Evolutionary conservation across 495 filamentous ascomycete species (phyloP), one percentile per base, ranked within the genome.

Genomic region (Staphylotrichum longicolle): DNA sequence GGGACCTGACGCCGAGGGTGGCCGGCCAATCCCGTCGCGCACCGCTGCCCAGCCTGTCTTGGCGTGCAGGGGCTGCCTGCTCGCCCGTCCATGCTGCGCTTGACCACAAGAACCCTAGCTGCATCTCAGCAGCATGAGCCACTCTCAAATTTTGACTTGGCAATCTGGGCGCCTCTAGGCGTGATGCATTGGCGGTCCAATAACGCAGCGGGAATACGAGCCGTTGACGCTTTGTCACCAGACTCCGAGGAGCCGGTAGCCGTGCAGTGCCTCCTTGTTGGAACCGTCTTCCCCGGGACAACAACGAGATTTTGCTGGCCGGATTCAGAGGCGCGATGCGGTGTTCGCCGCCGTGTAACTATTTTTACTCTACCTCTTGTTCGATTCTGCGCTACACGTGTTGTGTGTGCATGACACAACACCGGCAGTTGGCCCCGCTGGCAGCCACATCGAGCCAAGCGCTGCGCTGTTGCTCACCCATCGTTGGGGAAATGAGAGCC

Each of bases 271-370:
- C 8, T 30, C 44, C 14, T 44, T 20, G 10, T 3, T 5, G 32
- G 11, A 47, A 6, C 54, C 54, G n/a, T 27, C 47, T 14, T 46
- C 12, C 30, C 12, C 27, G 41, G 11, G 27, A 20, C 0, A 9
- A 37, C 30, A 5, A 15, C 41, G 14, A 55, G 40, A 55, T 44
- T 4, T 44, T n/a, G 15, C 20, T 14, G 37, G 52, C 8, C 53
- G 15, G 53, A 55, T 44, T 12, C 12, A 27, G 39, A 44, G 53
- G 20, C 42, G 5, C 27, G 41, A 57, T 57, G 14, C 34, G 9
- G 20, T 12, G 32, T 45, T 6, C 40, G n/a, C 34, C 7, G 34
- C 51, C 56, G 56, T 58, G 56, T 58, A 57, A 58, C 57, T 59
- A 52, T 59, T 59, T 59, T 59, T 59, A 39, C 35, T 20, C 20